Base-by-base conservation (phyloP, 1,284 basidiomycete genomes). In the Boletus mariae region DNA sequence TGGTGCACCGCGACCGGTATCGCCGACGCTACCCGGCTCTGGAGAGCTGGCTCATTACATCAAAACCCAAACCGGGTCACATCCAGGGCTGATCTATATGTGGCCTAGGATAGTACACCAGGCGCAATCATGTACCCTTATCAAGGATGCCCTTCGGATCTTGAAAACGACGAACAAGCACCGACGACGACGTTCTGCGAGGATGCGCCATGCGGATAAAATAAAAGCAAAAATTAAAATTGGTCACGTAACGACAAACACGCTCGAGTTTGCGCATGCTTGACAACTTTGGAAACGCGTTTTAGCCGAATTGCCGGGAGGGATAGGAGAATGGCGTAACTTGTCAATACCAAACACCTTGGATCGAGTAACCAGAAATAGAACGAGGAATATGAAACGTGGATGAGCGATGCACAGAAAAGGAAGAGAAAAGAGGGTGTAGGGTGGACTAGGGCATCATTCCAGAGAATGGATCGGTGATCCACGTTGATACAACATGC, bases 401-500 rank as follows among this genome's bases (percentile, higher is more conserved):
- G 43, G 34, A 47, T 47, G 32, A 17, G 17, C 49, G 47, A 46
- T 34, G 53, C 52, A 15, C 9, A 11, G 37, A 25, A 57, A 31
- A 37, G 31, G 49, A 40, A 17, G n/a, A 8, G 15, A 5, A 37
- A 23, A n/a, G 40, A 43, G 29, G 59, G 32, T 12, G 44, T 17
- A 49, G n/a, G 23, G 40, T 34, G 48, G 47, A 28, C 47, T 17
- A 38, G 32, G 29, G 28, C 25, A 51, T 37, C 43, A 51, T 42
- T 51, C 35, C 28, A 28, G 44, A 40, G 50, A 46, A 37, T 6
- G 37, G 38, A 61, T 48, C 43, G 47, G 23, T 29, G 35, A 51
- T 54, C 61, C 61, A 61, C 61, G 41, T 53, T 57, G 63, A 42
- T 48, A 10, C 53, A 48, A 52, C 63, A 32, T 62, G 59, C 35